Base-by-base conservation (phyloP, 768 basidiomycete genomes). In the Boletus fagicola region DNA sequence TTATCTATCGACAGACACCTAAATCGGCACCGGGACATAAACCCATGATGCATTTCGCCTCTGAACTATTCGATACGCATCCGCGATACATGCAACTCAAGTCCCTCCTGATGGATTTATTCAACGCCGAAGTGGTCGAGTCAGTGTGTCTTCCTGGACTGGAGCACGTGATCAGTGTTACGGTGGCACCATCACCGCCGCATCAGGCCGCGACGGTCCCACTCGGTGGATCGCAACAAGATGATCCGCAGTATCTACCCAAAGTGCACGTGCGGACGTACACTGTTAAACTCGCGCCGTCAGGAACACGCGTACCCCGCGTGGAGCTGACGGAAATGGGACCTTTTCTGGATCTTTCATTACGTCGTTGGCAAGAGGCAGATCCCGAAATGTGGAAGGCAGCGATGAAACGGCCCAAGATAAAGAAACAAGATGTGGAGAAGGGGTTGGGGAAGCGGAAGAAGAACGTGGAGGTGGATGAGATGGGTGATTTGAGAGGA, bases 391-490 rank as follows among this genome's bases (percentile, higher is more conserved):
- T 92, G 66, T 76, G 87, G 75, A 92, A 91, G 72, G 81, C 80
- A 58, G 92, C 95, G 13, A 80, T 92, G 80, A 89, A 78, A 70
- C 79, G 86, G 57, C 90, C 92, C 16, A 97, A 95, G 78, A 64
- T 98, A 60, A 90, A 89, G 77, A 94, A 96, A 78, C 81, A 80
- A 57, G 91, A 94, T 36, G 75, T 96, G 47, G 92, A 91, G 75
- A 85, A 81, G 70, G 93, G 94, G 0, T 68, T 93, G 11, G 93
- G 92, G n/a, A 92, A 91, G 81, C 92, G 90, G 80, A 83, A 80
- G 74, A 95, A 94, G 84, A 99, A 99, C 69, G 69, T 93, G 74
- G 93, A 94, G 77, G 91, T 94, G 65, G 96, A 99, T 77, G 93
- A 92, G 73, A 97, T 98, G 96, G 97, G 97, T 55, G 92, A 99